Percentiles rank a stretch among this genome's conserved stretches.
These are phyloP conservation scores for Barnettozyma californica DNA, from an alignment of 805 yeast species.

Conservation along the genomic window DNA sequence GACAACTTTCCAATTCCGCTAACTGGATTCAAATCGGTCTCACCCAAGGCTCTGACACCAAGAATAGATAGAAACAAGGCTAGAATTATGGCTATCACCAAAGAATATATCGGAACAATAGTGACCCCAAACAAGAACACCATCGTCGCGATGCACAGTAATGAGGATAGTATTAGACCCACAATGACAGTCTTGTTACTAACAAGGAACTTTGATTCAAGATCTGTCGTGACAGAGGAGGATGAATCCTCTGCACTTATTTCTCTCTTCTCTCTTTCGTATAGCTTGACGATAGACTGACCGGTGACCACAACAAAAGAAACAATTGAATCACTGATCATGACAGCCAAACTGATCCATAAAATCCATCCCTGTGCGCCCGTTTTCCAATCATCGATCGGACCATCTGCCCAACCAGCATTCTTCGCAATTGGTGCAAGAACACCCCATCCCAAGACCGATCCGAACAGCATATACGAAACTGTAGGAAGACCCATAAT, in stretches of 20 bases:
- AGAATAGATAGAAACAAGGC: conserved; percentile 78
- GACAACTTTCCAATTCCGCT: conserved; percentile 94
- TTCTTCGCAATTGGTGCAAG: conserved; percentile 74
- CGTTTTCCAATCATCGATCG: conserved; percentile 84
- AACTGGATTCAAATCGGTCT: conserved; percentile 94
- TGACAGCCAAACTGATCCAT: conserved; percentile 88
- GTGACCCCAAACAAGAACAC: conserved; percentile 59
- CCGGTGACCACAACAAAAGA: conserved; percentile 62
- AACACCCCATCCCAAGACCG: conserved; percentile 86
- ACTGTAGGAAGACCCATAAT: conserved; percentile 95
- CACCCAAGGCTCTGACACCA: conserved; percentile 93
- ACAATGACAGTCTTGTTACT: conserved; percentile 40
- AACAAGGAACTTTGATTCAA: conserved; percentile 43
- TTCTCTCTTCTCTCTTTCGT: neutral
- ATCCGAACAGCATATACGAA: conserved; percentile 84
- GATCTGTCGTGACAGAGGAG: conserved; percentile 18
- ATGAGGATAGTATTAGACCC: conserved; percentile 63
- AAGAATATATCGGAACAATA: conserved; percentile 65
- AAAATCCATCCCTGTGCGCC: conserved; percentile 98
- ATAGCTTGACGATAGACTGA: conserved; percentile 33
- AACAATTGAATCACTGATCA: conserved; percentile 88
- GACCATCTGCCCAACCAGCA: conserved; percentile 84
- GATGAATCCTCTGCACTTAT: neutral
- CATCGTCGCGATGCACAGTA: conserved; percentile 63
- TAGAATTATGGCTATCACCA: conserved; percentile 59